Evolutionary conservation across 2,329 filamentous ascomycete species (phyloP).

Genomic region (Clarireedia sp.): DNA sequence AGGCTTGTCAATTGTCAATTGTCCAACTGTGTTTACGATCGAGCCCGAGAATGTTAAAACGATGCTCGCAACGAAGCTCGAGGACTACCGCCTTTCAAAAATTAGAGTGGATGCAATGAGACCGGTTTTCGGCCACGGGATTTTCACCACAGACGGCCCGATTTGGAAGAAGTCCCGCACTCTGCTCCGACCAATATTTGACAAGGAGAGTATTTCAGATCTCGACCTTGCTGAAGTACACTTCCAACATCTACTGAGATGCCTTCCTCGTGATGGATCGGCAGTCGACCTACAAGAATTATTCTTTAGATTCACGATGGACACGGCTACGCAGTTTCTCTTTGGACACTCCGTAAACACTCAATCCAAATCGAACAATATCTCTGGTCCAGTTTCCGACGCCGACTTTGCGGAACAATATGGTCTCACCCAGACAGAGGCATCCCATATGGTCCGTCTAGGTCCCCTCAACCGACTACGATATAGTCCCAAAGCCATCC

Average conservation of each 20-base stretch:
- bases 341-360: slow-evolving; percentile 44
- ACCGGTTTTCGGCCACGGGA: slow-evolving; percentile 11
- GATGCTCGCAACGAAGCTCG: slow-evolving; percentile 43
- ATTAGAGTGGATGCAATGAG: neutral
- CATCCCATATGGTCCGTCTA: neutral
- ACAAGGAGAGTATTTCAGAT: slow-evolving; percentile 49
- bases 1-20: neutral
- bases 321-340: slow-evolving; percentile 35
- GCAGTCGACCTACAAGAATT: slow-evolving; percentile 50
- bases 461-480: neutral
- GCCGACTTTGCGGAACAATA: slow-evolving; percentile 1
- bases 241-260: slow-evolving; percentile 10
- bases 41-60: slow-evolving; percentile 49
- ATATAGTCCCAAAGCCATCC: neutral
- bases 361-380: neutral
- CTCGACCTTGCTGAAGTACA: slow-evolving; percentile 61
- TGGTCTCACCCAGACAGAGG: neutral
- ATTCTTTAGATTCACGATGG: slow-evolving; percentile 41
- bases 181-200: slow-evolving; percentile 44
- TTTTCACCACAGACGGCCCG: slow-evolving; percentile 11
- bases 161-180: slow-evolving; percentile 20
- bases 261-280: slow-evolving; percentile 7
- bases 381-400: neutral
- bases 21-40: slow-evolving; percentile 37
- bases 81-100: slow-evolving; percentile 41